Base-by-base conservation (phyloP, 768 basidiomycete species). In the Asterophora parasitica region DNA sequence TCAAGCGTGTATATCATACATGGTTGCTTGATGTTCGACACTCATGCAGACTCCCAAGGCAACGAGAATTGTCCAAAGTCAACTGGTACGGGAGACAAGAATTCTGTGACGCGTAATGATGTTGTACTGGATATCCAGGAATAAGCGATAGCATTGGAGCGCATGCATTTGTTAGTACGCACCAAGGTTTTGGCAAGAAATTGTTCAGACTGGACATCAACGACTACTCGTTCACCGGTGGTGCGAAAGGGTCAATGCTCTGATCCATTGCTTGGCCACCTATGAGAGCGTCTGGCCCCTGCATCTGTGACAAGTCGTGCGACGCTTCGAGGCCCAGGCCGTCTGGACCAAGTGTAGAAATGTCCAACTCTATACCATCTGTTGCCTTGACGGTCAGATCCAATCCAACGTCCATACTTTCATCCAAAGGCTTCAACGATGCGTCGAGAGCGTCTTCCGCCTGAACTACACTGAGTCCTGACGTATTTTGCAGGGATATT, bases 261-360 rank as follows among this genome's bases (percentile, higher is more conserved):
- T 75, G 65, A 61, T 82, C 81, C 74, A 89, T 79, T 49, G 84
- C 59, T 13, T 75, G 62, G 1, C 77, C 81, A 11, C 79, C 85
- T 28, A 86, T 68, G 17, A 88, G 59, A 9, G 66, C 70, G 55
- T 84, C 79, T 27, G 64, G 62, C 2, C 60, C 52, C 35, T 79
- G 77, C 49, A 88, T 61, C 58, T 85, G 82, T 11, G 75, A 72
- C 34, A 88, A 63, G 53, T 79, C 77, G 49, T 75, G 75, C 6
- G 71, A 56, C 28, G 59, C 63, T 52, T 83, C 83, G 37, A 81
- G 74, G 7, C 72, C 68, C 44, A 83, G 65, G 4, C 79, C 83
- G 60, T 86, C 85, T 3, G 85, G 79, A 11, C 77, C 85, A 30
- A 89, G 72, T 17, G 66, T 69, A 13, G 79, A 71, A 59, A 89